Evolutionary conservation across 169 alveolate genomes (phyloP), one percentile per base, ranked within the genome.

Genomic region (Plasmodium ovale): DNA sequence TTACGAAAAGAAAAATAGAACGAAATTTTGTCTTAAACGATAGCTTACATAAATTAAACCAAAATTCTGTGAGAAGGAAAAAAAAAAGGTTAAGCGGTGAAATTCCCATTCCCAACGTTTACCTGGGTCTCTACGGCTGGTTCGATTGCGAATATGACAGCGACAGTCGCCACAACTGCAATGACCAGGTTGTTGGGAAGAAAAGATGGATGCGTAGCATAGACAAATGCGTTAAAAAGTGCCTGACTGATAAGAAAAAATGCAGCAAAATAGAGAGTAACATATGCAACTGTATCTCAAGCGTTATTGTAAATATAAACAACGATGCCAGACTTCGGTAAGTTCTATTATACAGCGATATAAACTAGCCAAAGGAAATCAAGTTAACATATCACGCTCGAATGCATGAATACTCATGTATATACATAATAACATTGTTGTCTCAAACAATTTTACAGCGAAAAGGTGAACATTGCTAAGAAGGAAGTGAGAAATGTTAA

Each of bases 301-400:
- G 56, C 56, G 44, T 77, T 16, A 77, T 77, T 44, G 88, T 77
- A 27, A 77, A 54, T 53, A 56, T 77, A 39, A 44, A 60, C 68
- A 77, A 68, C 31, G 88, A 77, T 53, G 88, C 88, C n/a, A 77
- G 33, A 62, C 74, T 77, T 2, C 58, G 88, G 88, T 77, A 62
- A 62, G 53, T 0, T 16, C 29, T 0, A 21, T 47, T 47, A 47
- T 14, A 47, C 12, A 47, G 16, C 0, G 16, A 2, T 14, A 47
- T 21, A 47, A 2, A 14, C n/a, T 44, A 19, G n/a, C 10, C 10
- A 47, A 47, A 47, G 2, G 16, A 2, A 47, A 3, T 47, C 4
- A 0, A 6, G 12, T 47, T 14, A 47, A 7, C 56, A 47, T 47
- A 47, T 47, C n/a, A n/a, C 51, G 9, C 51, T 39, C 51, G 51